phyloP scores from a whole-genome alignment of 2,329 filamentous ascomycete genomes.

The Hymenoscyphus fraxineus region DNA sequence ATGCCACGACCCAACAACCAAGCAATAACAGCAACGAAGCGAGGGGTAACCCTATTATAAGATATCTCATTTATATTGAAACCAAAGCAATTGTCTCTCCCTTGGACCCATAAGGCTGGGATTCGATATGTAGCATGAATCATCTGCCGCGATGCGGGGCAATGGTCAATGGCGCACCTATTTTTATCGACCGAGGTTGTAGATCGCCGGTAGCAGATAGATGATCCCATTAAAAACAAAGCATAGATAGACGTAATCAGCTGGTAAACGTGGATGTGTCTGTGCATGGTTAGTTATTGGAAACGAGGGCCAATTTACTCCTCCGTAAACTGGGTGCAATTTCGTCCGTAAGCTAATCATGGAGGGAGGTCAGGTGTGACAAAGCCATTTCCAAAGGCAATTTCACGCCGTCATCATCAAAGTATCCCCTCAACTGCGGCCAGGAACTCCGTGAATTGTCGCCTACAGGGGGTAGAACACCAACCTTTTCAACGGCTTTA shows the following conservation, averaged over 20 bases:
- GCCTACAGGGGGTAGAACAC: too few species aligned
- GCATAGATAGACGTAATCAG: neutral
- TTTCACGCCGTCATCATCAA: neutral
- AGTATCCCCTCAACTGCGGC: too few species aligned
- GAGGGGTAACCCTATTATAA: too few species aligned
- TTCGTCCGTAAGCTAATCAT: neutral
- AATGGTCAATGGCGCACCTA: neutral
- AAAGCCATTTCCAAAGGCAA: neutral
- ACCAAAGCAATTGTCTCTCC: too few species aligned
- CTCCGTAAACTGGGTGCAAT: neutral
- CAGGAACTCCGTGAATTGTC: too few species aligned
- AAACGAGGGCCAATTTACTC: neutral
- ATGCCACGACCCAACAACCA: too few species aligned
- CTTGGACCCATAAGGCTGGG: too few species aligned
- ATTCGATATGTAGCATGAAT: too few species aligned
- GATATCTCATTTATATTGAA: too few species aligned
- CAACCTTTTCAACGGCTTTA: too few species aligned
- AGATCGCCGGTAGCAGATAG: constrained; percentile 10
- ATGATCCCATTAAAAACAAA: neutral
- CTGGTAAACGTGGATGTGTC: neutral
- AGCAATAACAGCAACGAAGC: too few species aligned
- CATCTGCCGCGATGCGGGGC: neutral
- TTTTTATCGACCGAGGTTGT: constrained; percentile 9
- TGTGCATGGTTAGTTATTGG: neutral
- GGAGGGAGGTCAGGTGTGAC: neutral